Base-by-base conservation (phyloP, 2,329 filamentous ascomycete genomes). In the Chaetomium strumarium region DNA sequence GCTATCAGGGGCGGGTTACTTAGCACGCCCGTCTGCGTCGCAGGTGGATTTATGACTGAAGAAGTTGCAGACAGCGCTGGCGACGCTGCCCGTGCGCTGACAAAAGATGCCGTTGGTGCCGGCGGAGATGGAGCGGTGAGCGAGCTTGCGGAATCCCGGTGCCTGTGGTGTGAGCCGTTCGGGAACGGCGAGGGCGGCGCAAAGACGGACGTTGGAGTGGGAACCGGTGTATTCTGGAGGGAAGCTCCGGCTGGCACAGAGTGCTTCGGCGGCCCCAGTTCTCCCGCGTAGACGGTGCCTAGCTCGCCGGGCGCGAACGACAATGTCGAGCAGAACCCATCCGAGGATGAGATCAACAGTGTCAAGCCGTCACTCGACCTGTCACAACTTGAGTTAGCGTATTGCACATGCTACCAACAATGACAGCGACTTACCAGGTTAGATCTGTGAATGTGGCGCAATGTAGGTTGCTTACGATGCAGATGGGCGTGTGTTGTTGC, bases 371-470 rank as follows among this genome's bases (percentile, higher is more conserved):
- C 76, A 48, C 67, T 75, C 41, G 76, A 75, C 74, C 75, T 75
- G 48, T 24, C 20, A 36, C 52, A 65, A 58, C 13, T n/a, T 14
- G 5, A 43, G 63, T 74, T 61, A 70, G 63, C 24, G 42, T 48
- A 36, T 38, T 51, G 20, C 12, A 34, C 9, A 5, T n/a, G 19
- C n/a, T 20, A 20, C 13, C 12, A 43, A 20, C 14, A 31, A 13
- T 7, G 7, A 14, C 6, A 17, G 41, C 11, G 36, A 70, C 84
- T 69, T 81, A 96, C 93, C 93, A 99, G 33, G 90, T 86, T 54
- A 99, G 74, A 67, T 99, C 93, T 0, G 93, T 99, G 66, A 99
- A 99, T 0, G 93, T 97, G 5, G 93, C 91, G 68, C 92, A 96
- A 69, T 99, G 93, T 59, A 99, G 72, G 65, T 99, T 99, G 78